Conservation (phyloP, 1,284 basidiomycete genomes). For the Rhizopogon hawkerae region DNA sequence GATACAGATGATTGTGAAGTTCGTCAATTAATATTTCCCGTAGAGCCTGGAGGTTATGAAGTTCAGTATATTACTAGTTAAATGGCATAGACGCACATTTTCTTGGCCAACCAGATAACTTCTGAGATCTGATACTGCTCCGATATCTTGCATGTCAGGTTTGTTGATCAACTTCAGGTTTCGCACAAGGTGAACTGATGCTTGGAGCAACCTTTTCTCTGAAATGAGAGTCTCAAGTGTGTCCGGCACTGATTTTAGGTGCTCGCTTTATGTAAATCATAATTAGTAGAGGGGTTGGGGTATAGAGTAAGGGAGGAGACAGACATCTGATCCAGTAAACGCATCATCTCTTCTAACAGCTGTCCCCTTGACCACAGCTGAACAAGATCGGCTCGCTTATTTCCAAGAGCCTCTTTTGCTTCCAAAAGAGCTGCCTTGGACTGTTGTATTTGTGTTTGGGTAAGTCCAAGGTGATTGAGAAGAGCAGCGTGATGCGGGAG, state of each 20-base stretch:
- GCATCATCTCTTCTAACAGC: slow-evolving; percentile 84
- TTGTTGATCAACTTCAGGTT: slow-evolving; percentile 90
- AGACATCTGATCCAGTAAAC: slow-evolving; percentile 84
- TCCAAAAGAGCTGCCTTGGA: slow-evolving; percentile 71
- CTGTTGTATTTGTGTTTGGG: slow-evolving; percentile 65
- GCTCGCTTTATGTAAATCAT: slow-evolving; percentile 51
- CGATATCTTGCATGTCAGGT: slow-evolving; percentile 89
- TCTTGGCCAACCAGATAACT: slow-evolving; percentile 86
- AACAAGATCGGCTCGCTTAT: slow-evolving; percentile 76
- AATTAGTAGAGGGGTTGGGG: slow-evolving; percentile 7
- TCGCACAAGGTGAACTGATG: slow-evolving; percentile 80
- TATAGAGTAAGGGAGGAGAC: slow-evolving; percentile 22
- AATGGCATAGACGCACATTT: slow-evolving; percentile 45
- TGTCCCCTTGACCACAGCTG: slow-evolving; percentile 80
- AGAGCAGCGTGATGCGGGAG: slow-evolving; percentile 82
- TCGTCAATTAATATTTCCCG: slow-evolving; percentile 94
- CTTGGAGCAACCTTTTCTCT: slow-evolving; percentile 89
- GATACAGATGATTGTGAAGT: slow-evolving; percentile 94
- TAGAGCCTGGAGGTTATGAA: slow-evolving; percentile 51
- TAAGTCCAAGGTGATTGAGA: slow-evolving; percentile 57
- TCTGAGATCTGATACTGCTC: slow-evolving; percentile 84
- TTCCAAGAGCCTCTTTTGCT: slow-evolving; percentile 70
- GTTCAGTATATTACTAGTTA: neutral
- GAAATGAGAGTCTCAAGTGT: slow-evolving; percentile 89
- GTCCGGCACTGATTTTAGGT: slow-evolving; percentile 88